Conservation (phyloP, 202 grass and related monocot genomes). For the Elaeis oleifera region DNA sequence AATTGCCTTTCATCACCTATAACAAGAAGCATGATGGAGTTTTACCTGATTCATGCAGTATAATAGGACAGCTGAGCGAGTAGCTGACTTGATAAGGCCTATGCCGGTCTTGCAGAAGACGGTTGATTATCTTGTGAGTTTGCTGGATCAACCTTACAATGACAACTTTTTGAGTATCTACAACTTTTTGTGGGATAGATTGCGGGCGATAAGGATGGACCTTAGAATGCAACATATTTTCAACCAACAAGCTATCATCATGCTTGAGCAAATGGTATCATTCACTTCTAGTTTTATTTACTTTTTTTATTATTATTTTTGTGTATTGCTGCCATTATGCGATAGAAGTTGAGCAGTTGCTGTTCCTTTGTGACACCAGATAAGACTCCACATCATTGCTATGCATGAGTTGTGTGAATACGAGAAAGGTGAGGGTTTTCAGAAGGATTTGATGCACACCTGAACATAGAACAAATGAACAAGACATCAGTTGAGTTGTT, state of each 20-base stretch:
- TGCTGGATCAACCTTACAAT: conserved; percentile 70
- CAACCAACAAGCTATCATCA: conserved; percentile 68
- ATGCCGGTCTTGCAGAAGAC: conserved; percentile 81
- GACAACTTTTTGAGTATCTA: conserved; percentile 75
- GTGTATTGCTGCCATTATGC: too few species aligned
- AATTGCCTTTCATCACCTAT: conserved; percentile 37
- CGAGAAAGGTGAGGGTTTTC: conserved; percentile 87
- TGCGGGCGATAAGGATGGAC: conserved; percentile 97
- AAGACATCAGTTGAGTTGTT: conserved; percentile 94
- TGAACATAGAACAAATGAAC: conserved; percentile 99
- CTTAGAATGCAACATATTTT: conserved; percentile 98
- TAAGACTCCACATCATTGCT: conserved; percentile 86
- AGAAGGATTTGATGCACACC: conserved; percentile 93
- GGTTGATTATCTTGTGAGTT: conserved; percentile 79
- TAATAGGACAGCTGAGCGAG: conserved; percentile 89
- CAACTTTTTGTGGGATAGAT: conserved; percentile 98
- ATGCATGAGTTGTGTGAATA: conserved; percentile 93
- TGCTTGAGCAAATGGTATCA: conserved; percentile 97
- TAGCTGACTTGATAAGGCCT: conserved; percentile 86
- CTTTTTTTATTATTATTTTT: too few species aligned
- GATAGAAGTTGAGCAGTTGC: too few species aligned
- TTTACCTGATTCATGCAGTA: conserved; percentile 79
- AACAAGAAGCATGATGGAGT: conserved; percentile 37
- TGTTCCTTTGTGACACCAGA: conserved; percentile 45
- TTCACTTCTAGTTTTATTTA: background rate